Percentiles rank a stretch among this genome's conserved stretches.
phyloP scores from a whole-genome alignment of 2,329 filamentous ascomycete genomes.

The Diaporthe caulivora region DNA sequence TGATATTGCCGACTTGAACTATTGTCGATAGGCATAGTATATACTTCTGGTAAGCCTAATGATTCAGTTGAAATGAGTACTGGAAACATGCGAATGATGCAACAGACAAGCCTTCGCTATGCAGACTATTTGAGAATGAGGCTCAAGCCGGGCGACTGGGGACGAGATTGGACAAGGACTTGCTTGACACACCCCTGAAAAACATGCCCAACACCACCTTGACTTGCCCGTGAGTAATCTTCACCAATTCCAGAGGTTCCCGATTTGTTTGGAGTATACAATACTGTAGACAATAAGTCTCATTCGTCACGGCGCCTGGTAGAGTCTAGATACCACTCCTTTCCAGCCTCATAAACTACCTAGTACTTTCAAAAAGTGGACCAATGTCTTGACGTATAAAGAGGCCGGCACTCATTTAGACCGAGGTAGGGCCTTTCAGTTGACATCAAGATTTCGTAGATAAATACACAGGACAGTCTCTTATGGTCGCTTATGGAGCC shows the following conservation, averaged over 20 bases:
- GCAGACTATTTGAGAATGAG: neutral
- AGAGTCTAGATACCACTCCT: too few relatives aligned
- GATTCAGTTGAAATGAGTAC: neutral
- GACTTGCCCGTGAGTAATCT: neutral
- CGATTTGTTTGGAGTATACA: neutral
- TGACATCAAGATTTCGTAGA: too few relatives aligned
- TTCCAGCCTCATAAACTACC: neutral
- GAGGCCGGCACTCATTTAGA: neutral
- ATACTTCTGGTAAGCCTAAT: neutral
- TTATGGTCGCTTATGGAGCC: neutral
- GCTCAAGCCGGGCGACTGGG: neutral
- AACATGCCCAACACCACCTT: neutral
- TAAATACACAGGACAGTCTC: neutral
- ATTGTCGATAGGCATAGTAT: neutral
- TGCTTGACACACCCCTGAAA: neutral
- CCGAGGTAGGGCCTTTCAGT: too few relatives aligned
- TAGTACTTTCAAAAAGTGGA: too few relatives aligned
- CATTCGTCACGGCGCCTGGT: neutral
- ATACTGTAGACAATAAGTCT: neutral
- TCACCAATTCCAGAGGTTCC: neutral
- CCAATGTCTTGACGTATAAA: neutral
- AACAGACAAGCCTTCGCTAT: neutral
- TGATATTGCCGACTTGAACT: slow-evolving; percentile 1
- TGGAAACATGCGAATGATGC: neutral
- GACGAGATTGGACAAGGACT: neutral